Conservation (phyloP, 2,329 filamentous ascomycete genomes). For the Penicillium aurantiogriseum region DNA sequence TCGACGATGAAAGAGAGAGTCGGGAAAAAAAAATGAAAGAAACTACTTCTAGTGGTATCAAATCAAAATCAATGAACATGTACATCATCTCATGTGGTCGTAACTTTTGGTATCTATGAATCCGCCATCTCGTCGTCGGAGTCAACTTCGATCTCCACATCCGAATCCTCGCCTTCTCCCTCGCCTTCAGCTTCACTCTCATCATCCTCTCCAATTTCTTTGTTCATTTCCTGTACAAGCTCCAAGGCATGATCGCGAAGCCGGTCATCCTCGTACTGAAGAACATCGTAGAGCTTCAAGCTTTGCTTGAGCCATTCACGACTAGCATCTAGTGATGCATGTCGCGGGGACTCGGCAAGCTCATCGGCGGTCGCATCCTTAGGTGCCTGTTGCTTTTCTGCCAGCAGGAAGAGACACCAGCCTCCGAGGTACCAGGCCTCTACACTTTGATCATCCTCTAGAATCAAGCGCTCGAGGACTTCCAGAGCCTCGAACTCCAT, state of each 20-base stretch:
- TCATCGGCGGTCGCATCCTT: constrained; percentile 36
- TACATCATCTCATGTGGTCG: constrained; percentile 26
- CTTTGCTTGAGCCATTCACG: constrained; percentile 81
- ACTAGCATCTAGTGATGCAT: constrained; percentile 67
- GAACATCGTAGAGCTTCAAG: constrained; percentile 70
- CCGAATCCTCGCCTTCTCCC: constrained; percentile 52
- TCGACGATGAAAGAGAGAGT: not conserved
- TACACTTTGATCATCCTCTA: constrained; percentile 89
- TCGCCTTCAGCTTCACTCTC: constrained; percentile 56
- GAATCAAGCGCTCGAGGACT: constrained; percentile 77
- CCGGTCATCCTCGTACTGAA: constrained; percentile 68
- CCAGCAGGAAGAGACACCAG: constrained; percentile 79
- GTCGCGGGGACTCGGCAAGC: constrained; percentile 53
- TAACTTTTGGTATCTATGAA: constrained; percentile 34
- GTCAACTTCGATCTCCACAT: constrained; percentile 57
- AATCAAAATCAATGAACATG: constrained; percentile 21
- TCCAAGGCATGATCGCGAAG: constrained; percentile 47
- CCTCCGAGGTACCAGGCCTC: constrained; percentile 97
- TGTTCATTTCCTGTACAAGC: constrained; percentile 54
- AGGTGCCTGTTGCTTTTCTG: constrained; percentile 44
- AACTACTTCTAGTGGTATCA: constrained; percentile 34
- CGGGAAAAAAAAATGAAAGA: not conserved
- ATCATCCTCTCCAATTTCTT: constrained; percentile 62
- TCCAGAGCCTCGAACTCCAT: constrained; percentile 82
- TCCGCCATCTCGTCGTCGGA: constrained; percentile 55